These are phyloP conservation scores for Phytophthora tentaculata DNA, from an alignment of 352 stramenopile genomes.

Conservation along the genomic window DNA sequence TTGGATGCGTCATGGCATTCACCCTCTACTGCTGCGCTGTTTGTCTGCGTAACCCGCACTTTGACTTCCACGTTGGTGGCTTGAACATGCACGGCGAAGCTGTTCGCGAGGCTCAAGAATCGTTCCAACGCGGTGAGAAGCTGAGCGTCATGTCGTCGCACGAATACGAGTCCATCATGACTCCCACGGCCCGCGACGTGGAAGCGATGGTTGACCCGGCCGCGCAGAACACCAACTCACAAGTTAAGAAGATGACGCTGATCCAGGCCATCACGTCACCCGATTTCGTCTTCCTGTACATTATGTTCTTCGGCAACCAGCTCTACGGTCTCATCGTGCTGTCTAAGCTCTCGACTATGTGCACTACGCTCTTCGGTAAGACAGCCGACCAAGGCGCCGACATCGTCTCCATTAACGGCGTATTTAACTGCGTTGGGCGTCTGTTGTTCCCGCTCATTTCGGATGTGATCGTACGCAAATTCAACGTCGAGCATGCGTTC, in stretches of 20 bases:
- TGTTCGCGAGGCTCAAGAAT: conserved; percentile 45
- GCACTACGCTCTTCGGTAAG: conserved; percentile 57
- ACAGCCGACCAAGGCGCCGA: conserved; percentile 42
- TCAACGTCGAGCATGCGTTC: conserved; percentile 58
- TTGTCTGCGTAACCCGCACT: conserved; percentile 56
- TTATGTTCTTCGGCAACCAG: conserved; percentile 76
- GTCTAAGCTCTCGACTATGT: conserved; percentile 72
- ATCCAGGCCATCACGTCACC: conserved; percentile 58
- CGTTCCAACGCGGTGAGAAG: conserved; percentile 41
- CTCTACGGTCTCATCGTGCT: conserved; percentile 70
- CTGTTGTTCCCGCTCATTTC: conserved; percentile 56
- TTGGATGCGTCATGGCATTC: conserved; percentile 54
- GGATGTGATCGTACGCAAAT: conserved; percentile 51
- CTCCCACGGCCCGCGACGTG: conserved; percentile 40
- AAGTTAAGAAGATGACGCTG: conserved; percentile 58
- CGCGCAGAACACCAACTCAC: conserved; percentile 37
- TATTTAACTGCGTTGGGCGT: conserved; percentile 69
- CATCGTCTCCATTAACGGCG: conserved; percentile 71
- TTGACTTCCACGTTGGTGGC: conserved; percentile 55
- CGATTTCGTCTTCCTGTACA: conserved; percentile 74
- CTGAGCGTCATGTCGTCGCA: conserved; percentile 38
- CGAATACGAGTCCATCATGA: conserved; percentile 48
- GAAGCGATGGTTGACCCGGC: conserved; percentile 34
- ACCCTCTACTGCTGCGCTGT: conserved; percentile 56
- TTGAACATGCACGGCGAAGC: conserved; percentile 70